Base-by-base conservation (phyloP, 257 asterid species). In the Primulina huaijiensis region DNA sequence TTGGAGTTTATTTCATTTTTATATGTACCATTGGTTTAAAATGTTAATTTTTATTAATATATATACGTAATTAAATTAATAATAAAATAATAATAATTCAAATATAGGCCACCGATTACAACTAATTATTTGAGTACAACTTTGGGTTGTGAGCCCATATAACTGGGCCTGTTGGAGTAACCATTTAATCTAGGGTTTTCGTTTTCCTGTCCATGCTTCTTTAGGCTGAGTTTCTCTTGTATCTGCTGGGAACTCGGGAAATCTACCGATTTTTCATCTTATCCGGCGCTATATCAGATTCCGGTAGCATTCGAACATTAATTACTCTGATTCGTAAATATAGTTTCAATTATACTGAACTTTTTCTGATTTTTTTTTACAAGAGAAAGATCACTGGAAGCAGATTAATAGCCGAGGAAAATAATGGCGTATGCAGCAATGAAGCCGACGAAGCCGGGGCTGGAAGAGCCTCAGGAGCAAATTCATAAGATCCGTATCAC, bases 401-500 rank as follows among this genome's bases (percentile, higher is more conserved):
- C 52, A 40, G 52, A 40, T 1, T 11, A 11, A 11, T 10, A 40
- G 4, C 16, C 17, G 52, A 62, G 67, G 62, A 17, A 27, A 57
- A 58, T 64, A 57, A 70, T 80, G 82, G 80, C 82, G 17, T 82
- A 79, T 69, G 77, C 78, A 68, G 76, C 84, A 5, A 53, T 79
- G 82, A 82, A 82, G 78, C 79, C 84, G 17, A 64, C 77, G 5
- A 82, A 80, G 71, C 67, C 77, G 0, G 87, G 87, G 11, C 30
- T 82, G 71, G 83, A 82, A 75, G 84, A 82, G 71, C 12, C 82
- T 2, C 79, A 62, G 57, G 87, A 82, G 65, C 81, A 74, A 70
- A 69, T 79, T 66, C 84, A 82, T 21, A 82, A 82, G 77, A 82
- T 82, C 56, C 72, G 87, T 20, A 82, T 79, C 81, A 82, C 87